phyloP scores from a whole-genome alignment of 1,284 basidiomycete species.

The Sporisorium exsertum region DNA sequence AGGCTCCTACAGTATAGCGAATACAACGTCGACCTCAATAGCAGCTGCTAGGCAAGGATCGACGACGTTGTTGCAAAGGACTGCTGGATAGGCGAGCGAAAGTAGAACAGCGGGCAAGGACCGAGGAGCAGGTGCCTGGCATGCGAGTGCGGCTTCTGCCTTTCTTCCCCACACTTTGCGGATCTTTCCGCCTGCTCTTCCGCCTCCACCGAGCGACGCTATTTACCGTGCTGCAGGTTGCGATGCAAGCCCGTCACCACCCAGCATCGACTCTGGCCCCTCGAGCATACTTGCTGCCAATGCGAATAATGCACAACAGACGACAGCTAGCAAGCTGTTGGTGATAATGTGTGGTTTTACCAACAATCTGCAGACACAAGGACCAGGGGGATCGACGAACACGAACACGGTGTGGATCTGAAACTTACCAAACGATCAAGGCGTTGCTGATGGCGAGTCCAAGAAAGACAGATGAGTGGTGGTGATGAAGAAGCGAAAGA shows the following conservation, averaged over 20 bases:
- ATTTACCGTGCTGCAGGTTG: neutral
- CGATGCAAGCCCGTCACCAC: neutral
- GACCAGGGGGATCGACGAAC: neutral
- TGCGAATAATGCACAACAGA: neutral
- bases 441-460: slow-evolving; percentile 4
- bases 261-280: neutral
- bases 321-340: neutral
- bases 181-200: slow-evolving; percentile 16
- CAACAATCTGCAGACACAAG: neutral
- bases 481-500: slow-evolving; percentile 5
- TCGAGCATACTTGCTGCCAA: neutral
- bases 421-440: slow-evolving; percentile 19
- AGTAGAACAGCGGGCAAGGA: neutral
- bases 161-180: slow-evolving; percentile 18
- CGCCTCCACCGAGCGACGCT: neutral
- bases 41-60: neutral
- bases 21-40: neutral
- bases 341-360: neutral
- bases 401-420: neutral
- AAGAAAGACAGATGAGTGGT: neutral
- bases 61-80: neutral
- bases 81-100: neutral
- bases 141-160: neutral
- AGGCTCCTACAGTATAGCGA: neutral
- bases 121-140: neutral